Evolutionary conservation across 495 filamentous ascomycete species (phyloP).

Genomic region (Glutinoglossum americanum): DNA sequence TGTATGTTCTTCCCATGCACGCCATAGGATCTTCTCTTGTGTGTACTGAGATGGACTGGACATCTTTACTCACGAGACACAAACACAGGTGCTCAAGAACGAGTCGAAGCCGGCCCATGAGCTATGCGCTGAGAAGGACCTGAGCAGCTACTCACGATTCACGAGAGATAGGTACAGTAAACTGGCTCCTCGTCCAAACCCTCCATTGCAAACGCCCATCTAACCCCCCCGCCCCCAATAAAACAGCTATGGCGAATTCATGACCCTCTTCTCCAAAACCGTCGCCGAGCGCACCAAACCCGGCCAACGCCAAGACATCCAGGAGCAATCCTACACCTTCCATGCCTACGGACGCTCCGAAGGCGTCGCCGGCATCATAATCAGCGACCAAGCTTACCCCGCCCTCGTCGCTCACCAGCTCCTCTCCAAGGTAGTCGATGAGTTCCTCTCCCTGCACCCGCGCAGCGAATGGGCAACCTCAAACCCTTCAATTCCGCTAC

Average conservation of each 20-base stretch:
- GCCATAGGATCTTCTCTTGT: neutral
- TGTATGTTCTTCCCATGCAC: conserved; percentile 27
- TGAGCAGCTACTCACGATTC: conserved; percentile 63
- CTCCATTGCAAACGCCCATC: no score
- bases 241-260: conserved; percentile 31
- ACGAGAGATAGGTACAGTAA: conserved; percentile 40
- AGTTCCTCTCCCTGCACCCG: conserved; percentile 70
- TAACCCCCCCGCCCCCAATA: no score
- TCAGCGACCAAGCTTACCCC: conserved; percentile 79
- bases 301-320: conserved; percentile 78
- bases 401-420: conserved; percentile 82
- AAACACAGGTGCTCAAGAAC: conserved; percentile 54
- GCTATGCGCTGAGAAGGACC: conserved; percentile 58
- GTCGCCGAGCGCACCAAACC: conserved; percentile 64
- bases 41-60: neutral
- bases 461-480: conserved; percentile 38
- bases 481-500: conserved; percentile 33
- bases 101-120: conserved; percentile 57
- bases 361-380: conserved; percentile 72
- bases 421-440: conserved; percentile 76
- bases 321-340: conserved; percentile 77
- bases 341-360: conserved; percentile 79
- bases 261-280: conserved; percentile 31
- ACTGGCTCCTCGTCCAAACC: no score
- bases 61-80: neutral